Percentiles rank a stretch among this genome's conserved stretches.
phyloP scores from a whole-genome alignment of 192 early-diverging fungal species.

The Backusella tarrabulga region DNA sequence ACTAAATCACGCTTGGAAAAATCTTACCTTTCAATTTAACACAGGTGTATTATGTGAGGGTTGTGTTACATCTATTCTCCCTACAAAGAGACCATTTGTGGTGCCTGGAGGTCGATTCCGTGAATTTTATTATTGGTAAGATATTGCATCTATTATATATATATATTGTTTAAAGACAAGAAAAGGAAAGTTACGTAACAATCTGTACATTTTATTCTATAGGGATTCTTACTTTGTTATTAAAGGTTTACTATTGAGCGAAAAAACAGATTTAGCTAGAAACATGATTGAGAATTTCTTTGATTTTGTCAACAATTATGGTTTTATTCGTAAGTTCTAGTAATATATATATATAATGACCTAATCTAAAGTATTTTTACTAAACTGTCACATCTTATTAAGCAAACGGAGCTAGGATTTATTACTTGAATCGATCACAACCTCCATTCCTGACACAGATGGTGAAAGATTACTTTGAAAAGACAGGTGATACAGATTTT shows the following conservation, averaged over 20 bases:
- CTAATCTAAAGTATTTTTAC: not conserved
- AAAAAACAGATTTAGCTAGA: slow-evolving; percentile 43
- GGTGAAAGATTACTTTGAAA: slow-evolving; percentile 58
- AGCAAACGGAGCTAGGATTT: slow-evolving; percentile 74
- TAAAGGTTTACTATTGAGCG: slow-evolving; percentile 60
- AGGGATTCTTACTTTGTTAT: slow-evolving; percentile 69
- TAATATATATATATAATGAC: not conserved
- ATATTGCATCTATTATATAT: too few relatives aligned
- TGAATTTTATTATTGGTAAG: slow-evolving; percentile 70
- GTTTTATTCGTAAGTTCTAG: slow-evolving; percentile 61
- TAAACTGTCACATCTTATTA: not conserved
- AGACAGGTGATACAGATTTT: slow-evolving; percentile 47
- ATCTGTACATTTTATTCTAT: not conserved
- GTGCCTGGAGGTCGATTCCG: slow-evolving; percentile 74
- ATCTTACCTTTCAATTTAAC: slow-evolving; percentile 57
- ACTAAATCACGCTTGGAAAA: slow-evolving; percentile 59
- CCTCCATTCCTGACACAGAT: slow-evolving; percentile 72
- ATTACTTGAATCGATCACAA: slow-evolving; percentile 74
- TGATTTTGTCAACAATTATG: slow-evolving; percentile 54
- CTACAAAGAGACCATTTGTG: slow-evolving; percentile 58
- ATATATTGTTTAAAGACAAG: not conserved
- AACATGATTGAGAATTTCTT: slow-evolving; percentile 62
- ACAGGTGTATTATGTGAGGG: slow-evolving; percentile 47
- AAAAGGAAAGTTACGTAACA: not conserved
- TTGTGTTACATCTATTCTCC: slow-evolving; percentile 56